A percentile compares a stretch with the other conserved stretches of the same genome.
These are phyloP conservation scores for Diaporthe batatas DNA, from an alignment of 2,329 filamentous ascomycete genomes.

Conservation along the genomic window DNA sequence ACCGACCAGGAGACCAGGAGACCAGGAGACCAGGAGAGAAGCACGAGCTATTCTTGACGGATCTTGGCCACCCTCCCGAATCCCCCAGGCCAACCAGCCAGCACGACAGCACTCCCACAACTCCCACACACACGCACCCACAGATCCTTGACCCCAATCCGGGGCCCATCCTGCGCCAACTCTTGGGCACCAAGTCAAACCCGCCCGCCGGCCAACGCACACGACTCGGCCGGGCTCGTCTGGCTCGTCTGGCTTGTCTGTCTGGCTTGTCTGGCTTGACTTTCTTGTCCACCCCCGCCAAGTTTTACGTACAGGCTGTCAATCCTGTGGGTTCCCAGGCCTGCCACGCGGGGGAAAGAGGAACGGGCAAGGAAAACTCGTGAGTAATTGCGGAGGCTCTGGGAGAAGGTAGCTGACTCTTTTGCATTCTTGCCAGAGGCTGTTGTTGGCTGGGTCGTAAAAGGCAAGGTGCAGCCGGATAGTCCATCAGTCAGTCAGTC, in stretches of 20 bases:
- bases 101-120: not conserved
- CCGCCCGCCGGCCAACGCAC: slow-evolving; percentile 5
- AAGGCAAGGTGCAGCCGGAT: not conserved
- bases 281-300: slow-evolving; percentile 28
- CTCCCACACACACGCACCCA: not conserved
- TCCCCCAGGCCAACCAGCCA: slow-evolving; percentile 17
- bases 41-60: slow-evolving; percentile 1
- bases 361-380: not conserved
- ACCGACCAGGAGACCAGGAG: not conserved
- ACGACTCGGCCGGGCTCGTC: slow-evolving; percentile 23
- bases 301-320: slow-evolving; percentile 19
- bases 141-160: slow-evolving; percentile 1
- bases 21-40: too few species aligned
- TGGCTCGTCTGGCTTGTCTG: slow-evolving; percentile 1
- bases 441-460: slow-evolving; percentile 4
- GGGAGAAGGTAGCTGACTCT: slow-evolving; percentile 18
- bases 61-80: slow-evolving; percentile 9
- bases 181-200: slow-evolving; percentile 34
- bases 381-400: slow-evolving; percentile 28
- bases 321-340: not conserved
- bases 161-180: slow-evolving; percentile 16
- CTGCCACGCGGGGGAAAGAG: slow-evolving; percentile 29
- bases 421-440: slow-evolving; percentile 24
- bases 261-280: too few species aligned
- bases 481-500: too few species aligned